Base-by-base conservation (phyloP, 371 early-diverging fungal genomes). In the Mortierella sp. region DNA sequence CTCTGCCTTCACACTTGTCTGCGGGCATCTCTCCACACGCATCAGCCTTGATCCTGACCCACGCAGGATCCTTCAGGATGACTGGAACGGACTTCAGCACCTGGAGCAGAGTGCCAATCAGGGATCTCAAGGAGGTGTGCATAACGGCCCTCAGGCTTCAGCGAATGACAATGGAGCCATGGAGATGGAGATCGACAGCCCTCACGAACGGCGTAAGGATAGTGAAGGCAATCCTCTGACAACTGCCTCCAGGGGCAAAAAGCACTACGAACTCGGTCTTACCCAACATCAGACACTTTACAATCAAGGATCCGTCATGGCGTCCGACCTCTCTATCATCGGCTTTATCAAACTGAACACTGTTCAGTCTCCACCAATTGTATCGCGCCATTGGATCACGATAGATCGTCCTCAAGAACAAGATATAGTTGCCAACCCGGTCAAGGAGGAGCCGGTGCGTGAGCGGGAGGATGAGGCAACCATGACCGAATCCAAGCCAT, bases 11-110 rank as follows among this genome's bases (percentile, higher is more conserved):
- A 65, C 66, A 21, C 70, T 76, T 13, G 67, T 76, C 59, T 76
- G 78, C 23, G 78, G 78, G 12, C 78, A 76, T 62, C 70, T 76
- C 47, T 65, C 78, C 27, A 69, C 66, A 12, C 70, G 58, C 45
- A 61, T 76, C 34, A 13, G 38, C 23, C 60, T 76, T 18, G 30
- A 54, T 51, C 78, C 78, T 2, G 70, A 76, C 49, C 78, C 78
- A 19, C 63, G 54, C 21, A 48, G 49, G 26, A 18, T 21, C 3
- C 30, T 19, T 0, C 41, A 51, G 21, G 41, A 67, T 50, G 59
- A 30, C 21, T 30, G 39, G 1, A 34, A 59, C 31, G 23, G 14
- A 7, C 49, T 45, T 3, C 27, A 64, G 41, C 55, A 64, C 53
- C 45, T 31, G 8, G 52, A 43, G 28, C 26, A 48, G 34, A 34